Evolutionary conservation across 2,329 filamentous ascomycete genomes (phyloP).

Genomic region (Colletotrichum falcatum): DNA sequence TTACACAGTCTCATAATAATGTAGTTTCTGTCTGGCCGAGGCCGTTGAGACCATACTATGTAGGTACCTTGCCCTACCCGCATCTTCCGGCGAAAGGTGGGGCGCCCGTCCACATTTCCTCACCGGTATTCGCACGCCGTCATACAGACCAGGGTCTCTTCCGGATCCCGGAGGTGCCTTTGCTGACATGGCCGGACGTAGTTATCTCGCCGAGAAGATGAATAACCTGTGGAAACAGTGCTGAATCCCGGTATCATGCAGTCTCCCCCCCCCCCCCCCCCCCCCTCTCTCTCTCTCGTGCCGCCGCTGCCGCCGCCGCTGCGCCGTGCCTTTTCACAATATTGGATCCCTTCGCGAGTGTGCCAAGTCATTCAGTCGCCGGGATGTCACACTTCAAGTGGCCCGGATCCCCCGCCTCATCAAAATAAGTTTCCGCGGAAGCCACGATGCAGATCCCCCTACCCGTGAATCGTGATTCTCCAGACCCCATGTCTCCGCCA

Average conservation of each 20-base stretch:
- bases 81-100: neutral
- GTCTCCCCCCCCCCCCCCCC: too few species aligned
- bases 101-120: neutral
- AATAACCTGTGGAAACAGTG: neutral
- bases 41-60: neutral
- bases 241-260: neutral
- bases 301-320: neutral
- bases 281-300: too few species aligned
- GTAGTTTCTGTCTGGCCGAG: neutral
- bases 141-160: neutral
- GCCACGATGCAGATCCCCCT: constrained; percentile 9
- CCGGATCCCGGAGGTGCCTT: neutral
- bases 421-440: neutral
- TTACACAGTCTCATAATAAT: neutral
- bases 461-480: too few species aligned
- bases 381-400: neutral
- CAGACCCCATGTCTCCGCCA: constrained; percentile 16
- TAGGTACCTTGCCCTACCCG: too few species aligned
- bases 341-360: neutral
- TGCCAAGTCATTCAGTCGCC: neutral
- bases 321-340: neutral
- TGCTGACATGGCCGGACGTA: constrained; percentile 19
- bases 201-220: constrained; percentile 16
- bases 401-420: neutral
- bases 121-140: neutral